Evolutionary conservation across 1,139 yeast species (phyloP).

Genomic region (Pichia sp.): DNA sequence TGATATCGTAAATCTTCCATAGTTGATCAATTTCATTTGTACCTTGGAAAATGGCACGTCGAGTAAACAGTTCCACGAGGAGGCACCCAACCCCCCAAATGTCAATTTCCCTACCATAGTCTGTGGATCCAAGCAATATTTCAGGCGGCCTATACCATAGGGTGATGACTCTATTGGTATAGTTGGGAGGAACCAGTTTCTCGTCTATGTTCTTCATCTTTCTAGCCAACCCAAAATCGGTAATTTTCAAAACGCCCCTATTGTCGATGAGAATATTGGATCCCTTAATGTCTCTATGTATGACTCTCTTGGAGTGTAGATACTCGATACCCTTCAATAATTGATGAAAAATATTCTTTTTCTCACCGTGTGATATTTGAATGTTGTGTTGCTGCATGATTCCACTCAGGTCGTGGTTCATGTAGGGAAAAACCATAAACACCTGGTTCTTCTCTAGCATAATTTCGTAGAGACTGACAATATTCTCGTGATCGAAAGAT

Average conservation of each 20-base stretch:
- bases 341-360: constrained; percentile 73
- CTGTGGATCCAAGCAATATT: constrained; percentile 79
- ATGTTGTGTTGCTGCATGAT: constrained; percentile 72
- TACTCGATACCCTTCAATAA: constrained; percentile 75
- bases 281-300: constrained; percentile 93
- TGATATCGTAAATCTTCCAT: constrained; percentile 61
- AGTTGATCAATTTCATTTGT: constrained; percentile 83
- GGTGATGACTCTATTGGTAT: constrained; percentile 91
- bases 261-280: constrained; percentile 76
- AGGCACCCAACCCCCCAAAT: constrained; percentile 98
- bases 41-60: constrained; percentile 78
- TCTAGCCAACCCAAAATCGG: constrained; percentile 93
- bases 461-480: constrained; percentile 79
- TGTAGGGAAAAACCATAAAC: constrained; percentile 87
- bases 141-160: constrained; percentile 98
- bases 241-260: constrained; percentile 70
- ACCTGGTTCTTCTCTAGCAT: constrained; percentile 79
- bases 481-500: constrained; percentile 75
- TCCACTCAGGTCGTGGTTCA: constrained; percentile 92
- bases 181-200: constrained; percentile 54
- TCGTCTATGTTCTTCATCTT: constrained; percentile 54
- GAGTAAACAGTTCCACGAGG: constrained; percentile 70
- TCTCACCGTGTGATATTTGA: constrained; percentile 53
- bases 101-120: constrained; percentile 86
- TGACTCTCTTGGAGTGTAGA: constrained; percentile 68